Conservation (phyloP, 441 rosid genomes). For the Capsella rubella region DNA sequence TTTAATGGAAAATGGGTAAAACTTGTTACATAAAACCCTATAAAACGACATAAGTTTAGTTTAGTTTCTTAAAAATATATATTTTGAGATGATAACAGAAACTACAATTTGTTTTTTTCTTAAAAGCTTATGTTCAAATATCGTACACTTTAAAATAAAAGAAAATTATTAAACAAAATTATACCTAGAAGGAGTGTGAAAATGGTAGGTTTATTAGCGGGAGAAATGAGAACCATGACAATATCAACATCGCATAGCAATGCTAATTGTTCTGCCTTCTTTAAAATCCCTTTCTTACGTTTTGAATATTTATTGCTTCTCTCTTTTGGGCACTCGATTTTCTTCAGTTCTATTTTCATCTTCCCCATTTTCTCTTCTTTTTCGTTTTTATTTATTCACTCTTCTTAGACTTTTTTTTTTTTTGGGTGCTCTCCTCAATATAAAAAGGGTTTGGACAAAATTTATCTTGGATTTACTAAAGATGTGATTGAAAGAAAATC, state of each 20-base stretch:
- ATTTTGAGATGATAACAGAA: too few species aligned
- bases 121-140: background rate
- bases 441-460: background rate
- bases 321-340: conserved; percentile 21
- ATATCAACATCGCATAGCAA: conserved; percentile 42
- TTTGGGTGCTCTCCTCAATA: background rate
- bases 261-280: conserved; percentile 45
- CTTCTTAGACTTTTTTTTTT: too few species aligned
- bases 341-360: conserved; percentile 37
- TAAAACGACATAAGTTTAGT: too few species aligned
- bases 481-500: background rate
- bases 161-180: background rate
- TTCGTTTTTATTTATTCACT: background rate
- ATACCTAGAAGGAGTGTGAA: conserved; percentile 18
- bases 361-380: conserved; percentile 44
- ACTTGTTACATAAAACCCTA: too few species aligned
- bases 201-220: conserved; percentile 1
- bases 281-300: conserved; percentile 43
- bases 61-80: too few species aligned
- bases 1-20: too few species aligned
- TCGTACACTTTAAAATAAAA: background rate
- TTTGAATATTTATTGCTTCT: conserved; percentile 48
- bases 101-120: too few species aligned
- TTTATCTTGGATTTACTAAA: conserved; percentile 5
- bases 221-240: conserved; percentile 30